phyloP scores from a whole-genome alignment of 257 asterid species.

The Solanum verrucosum region DNA sequence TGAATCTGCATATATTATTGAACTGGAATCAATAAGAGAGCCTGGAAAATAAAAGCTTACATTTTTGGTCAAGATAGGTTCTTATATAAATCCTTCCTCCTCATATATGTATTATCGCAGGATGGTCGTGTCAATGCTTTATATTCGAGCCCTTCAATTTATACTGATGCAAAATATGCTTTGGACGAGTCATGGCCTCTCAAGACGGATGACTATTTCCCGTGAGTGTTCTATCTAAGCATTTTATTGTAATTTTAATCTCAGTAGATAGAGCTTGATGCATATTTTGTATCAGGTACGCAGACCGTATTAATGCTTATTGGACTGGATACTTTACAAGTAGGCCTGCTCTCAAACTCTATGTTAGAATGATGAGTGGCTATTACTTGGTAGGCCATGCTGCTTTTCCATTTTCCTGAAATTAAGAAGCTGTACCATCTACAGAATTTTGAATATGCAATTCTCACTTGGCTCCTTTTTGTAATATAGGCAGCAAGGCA shows the following conservation, averaged over 20 bases:
- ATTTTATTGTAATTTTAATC: not conserved
- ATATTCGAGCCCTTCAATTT: constrained; percentile 86
- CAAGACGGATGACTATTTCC: constrained; percentile 79
- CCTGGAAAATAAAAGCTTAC: not conserved
- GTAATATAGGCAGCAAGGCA: constrained; percentile 89
- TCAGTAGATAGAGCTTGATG: not conserved
- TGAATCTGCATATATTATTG: not conserved
- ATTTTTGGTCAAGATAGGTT: not conserved
- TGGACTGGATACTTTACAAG: constrained; percentile 99
- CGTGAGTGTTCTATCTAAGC: constrained; percentile 44
- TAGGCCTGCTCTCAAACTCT: constrained; percentile 77
- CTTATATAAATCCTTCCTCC: not conserved
- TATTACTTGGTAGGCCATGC: constrained; percentile 61
- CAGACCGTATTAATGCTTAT: constrained; percentile 79
- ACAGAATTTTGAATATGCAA: constrained; percentile 9
- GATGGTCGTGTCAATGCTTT: constrained; percentile 99
- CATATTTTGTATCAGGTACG: constrained; percentile 50
- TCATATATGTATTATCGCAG: constrained; percentile 19
- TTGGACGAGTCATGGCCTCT: constrained; percentile 87
- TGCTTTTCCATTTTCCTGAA: constrained; percentile 5
- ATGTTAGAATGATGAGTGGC: constrained; percentile 80
- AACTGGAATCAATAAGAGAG: not conserved
- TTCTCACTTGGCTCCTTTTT: constrained; percentile 12
- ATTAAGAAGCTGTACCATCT: not conserved
- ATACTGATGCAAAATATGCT: constrained; percentile 86